Conservation (phyloP, 495 filamentous ascomycete genomes). For the Tuber magnatum region DNA sequence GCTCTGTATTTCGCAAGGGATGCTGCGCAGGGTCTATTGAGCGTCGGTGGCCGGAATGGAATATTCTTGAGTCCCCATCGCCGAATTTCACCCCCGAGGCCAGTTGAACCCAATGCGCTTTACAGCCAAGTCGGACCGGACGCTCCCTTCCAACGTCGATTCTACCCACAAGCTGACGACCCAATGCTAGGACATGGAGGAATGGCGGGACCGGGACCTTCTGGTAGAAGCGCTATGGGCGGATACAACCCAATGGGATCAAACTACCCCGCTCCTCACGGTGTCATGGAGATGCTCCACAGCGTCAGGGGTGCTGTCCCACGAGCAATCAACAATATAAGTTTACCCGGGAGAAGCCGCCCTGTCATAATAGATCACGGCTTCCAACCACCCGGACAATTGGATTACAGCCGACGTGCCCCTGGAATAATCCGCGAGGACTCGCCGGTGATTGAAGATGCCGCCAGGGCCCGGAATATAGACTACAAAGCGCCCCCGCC, state of each 20-base stretch:
- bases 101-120: slow-evolving; percentile 31
- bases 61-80: slow-evolving; percentile 10
- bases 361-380: slow-evolving; percentile 4
- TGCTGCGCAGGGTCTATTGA: slow-evolving; percentile 41
- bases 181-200: slow-evolving; percentile 37
- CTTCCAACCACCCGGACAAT: slow-evolving; percentile 32
- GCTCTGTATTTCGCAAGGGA: slow-evolving; percentile 17
- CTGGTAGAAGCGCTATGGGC: not conserved
- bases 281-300: slow-evolving; percentile 20
- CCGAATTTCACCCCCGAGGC: slow-evolving; percentile 24
- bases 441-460: slow-evolving; percentile 31
- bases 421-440: slow-evolving; percentile 37
- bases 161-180: slow-evolving; percentile 31
- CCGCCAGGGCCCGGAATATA: slow-evolving; percentile 36
- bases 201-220: slow-evolving; percentile 16
- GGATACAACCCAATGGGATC: not conserved
- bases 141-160: slow-evolving; percentile 19
- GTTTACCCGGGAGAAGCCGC: slow-evolving; percentile 12
- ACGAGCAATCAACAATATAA: slow-evolving; percentile 5
- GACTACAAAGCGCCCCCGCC: slow-evolving; percentile 55
- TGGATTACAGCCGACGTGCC: slow-evolving; percentile 40
- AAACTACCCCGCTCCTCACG: slow-evolving; percentile 15
- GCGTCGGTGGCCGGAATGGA: slow-evolving; percentile 25
- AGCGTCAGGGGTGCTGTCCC: slow-evolving; percentile 7
- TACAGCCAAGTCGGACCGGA: slow-evolving; percentile 29